A percentile compares a stretch with the other conserved stretches of the same genome.
phyloP scores from a whole-genome alignment of 1,139 yeast species.

The Geotrichum bryndzae region DNA sequence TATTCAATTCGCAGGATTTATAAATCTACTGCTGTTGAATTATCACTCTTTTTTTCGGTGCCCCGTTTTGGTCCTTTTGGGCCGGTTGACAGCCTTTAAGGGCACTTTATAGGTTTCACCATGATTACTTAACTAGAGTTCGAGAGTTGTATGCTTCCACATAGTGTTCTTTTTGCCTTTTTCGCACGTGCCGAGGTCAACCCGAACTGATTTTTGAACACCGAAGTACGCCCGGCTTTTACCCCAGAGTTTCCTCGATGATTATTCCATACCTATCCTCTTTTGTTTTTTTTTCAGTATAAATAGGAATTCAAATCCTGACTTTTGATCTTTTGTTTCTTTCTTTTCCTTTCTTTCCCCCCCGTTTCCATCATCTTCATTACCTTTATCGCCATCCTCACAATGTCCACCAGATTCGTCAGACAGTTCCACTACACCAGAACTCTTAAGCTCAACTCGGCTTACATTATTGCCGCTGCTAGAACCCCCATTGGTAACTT shows the following conservation, averaged over 20 bases:
- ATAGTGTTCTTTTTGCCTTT: too few relatives aligned
- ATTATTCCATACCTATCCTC: not conserved
- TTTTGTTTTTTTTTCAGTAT: not conserved
- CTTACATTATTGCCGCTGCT: conserved; percentile 50
- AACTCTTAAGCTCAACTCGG: conserved; percentile 26
- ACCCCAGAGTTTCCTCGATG: conserved; percentile 7
- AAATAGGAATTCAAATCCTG: not conserved
- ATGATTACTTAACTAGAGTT: too few relatives aligned
- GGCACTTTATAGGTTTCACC: not conserved
- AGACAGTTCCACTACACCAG: conserved; percentile 15
- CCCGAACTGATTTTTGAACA: conserved; percentile 1
- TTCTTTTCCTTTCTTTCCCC: not conserved
- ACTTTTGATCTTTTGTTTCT: not conserved
- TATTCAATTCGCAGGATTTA: too few relatives aligned
- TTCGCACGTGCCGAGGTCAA: not conserved
- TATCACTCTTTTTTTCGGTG: too few relatives aligned
- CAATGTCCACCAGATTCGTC: conserved; percentile 16
- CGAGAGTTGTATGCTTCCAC: not conserved
- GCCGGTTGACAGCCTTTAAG: not conserved
- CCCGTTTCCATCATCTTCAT: not conserved
- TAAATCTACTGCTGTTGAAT: too few relatives aligned
- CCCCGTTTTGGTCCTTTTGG: too few relatives aligned
- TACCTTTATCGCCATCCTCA: not conserved
- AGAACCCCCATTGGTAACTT: conserved; percentile 58
- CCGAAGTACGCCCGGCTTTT: conserved; percentile 9